Base-by-base conservation (phyloP, 306 rosid species). In the Canavalia ensiformis region DNA sequence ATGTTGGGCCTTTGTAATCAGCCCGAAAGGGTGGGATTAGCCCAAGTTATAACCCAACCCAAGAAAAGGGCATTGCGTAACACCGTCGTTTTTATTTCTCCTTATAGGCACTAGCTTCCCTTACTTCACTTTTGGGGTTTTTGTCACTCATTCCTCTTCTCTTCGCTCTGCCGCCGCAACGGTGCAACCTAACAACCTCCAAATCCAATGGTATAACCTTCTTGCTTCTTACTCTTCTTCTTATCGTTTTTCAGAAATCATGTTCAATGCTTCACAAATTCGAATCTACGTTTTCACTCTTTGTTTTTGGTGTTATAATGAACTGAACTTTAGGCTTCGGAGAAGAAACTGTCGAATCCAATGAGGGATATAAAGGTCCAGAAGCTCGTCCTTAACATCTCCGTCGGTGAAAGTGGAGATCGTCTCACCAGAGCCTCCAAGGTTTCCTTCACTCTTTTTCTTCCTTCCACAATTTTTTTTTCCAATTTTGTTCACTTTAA, bases 321-420 rank as follows among this genome's bases (percentile, higher is more conserved):
- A 67, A 34, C 34, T 45, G 29, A 31, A n/a, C 4, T 72, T 44
- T 84, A 90, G 94, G 95, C 93, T 68, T 86, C 94, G 7, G 97
- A 92, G 88, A 89, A 84, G 91, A 92, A 92, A 81, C 74, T 92
- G 1, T 78, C 92, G 64, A 90, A 92, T 68, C 93, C 93, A 6
- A 92, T 92, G 97, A 87, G 97, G 84, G 97, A 92, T 25, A 92
- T 82, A 50, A 90, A 92, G 77, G 95, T 90, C 9, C 93, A 90
- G 87, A 92, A 92, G 66, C 93, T 90, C 5, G 95, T 92, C 62
- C 94, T 92, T 66, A 92, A 92, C 88, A 90, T 90, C 74, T 92
- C 97, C 3, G 94, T 92, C 1, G 94, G 97, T 65, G 97, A 90
- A 84, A 90, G 94, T 58, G 94, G 97, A 28, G 97, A 90, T 86